These are phyloP conservation scores for Raffaelea deltoideospora DNA, from an alignment of 2,329 filamentous ascomycete species.

Conservation along the genomic window DNA sequence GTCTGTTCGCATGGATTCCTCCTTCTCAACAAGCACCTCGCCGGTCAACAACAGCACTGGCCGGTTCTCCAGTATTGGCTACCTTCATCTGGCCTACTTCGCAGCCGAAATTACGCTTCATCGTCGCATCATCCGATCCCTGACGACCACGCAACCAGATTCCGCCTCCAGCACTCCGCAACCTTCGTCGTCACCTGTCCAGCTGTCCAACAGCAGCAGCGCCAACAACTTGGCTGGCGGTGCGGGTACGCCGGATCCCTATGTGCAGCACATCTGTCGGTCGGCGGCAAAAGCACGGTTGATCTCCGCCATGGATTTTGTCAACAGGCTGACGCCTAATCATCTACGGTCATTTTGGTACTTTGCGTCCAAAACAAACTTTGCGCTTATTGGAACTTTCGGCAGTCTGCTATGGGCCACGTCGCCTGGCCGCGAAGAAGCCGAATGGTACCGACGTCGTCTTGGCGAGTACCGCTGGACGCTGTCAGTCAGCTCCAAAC, in stretches of 20 bases:
- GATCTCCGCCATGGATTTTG: conserved; percentile 94
- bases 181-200: conserved; percentile 4
- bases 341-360: conserved; percentile 91
- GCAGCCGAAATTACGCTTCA: conserved; percentile 90
- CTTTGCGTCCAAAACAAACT: conserved; percentile 76
- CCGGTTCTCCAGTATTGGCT: conserved; percentile 49
- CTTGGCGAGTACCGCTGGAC: conserved; percentile 91
- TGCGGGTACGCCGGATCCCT: conserved; percentile 45
- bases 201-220: conserved; percentile 10
- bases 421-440: conserved; percentile 73
- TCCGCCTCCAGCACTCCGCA: conserved; percentile 18
- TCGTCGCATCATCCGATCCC: conserved; percentile 73
- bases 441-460: conserved; percentile 77
- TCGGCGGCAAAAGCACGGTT: conserved; percentile 86
- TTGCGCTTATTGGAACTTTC: conserved; percentile 89
- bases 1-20: conserved; percentile 50
- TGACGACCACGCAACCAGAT: conserved; percentile 34
- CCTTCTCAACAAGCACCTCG: conserved; percentile 23
- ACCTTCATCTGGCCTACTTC: conserved; percentile 83
- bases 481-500: conserved; percentile 68
- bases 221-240: conserved; percentile 2
- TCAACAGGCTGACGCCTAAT: conserved; percentile 74
- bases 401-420: conserved; percentile 82
- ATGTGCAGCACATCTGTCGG: conserved; percentile 82
- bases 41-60: conserved; percentile 23